Base-by-base conservation (phyloP, 2,329 filamentous ascomycete species). In the Volutella citrinella region DNA sequence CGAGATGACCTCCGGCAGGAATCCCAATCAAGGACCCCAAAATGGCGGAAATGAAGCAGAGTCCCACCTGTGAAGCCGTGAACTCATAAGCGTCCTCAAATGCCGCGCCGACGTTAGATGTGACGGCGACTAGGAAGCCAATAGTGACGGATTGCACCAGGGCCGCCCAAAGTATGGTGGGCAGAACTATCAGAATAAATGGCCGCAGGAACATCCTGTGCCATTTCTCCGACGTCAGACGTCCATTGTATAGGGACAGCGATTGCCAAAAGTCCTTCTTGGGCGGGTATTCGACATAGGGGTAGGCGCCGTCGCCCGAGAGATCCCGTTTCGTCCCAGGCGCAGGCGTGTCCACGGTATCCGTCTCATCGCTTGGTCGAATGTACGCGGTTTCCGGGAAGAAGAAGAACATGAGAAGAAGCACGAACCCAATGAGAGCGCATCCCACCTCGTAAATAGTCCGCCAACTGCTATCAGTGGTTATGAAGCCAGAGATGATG, bases 311-410 rank as follows among this genome's bases (percentile, higher is more conserved):
- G 9, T 43, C 45, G 13, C 24, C 36, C 3, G 36, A 38, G 16
- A 38, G 49, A 13, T 32, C 26, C 30, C 19, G 35, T 37, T 20
- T 40, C 30, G 11, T 34, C 24, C 27, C 45, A 38, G 28, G 38
- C 30, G 10, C 20, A 9, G 19, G 24, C 42, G 34, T 38, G 17
- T 14, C 30, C 21, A 9, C 19, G 20, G 7, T 40, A 28, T 6
- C 18, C 10, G 12, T 36, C 11, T 32, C 42, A 13, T 47, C 32
- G 46, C 38, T 17, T 27, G 12, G 22, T 11, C 70, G 60, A 26
- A 49, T 54, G 48, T 66, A 78, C 8, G 66, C 65, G 0, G 74
- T 78, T 49, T 78, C 75, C 0, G 75, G 74, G 32, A 79, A 71
- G 6, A 70, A 70, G 36, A 79, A 67, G 45, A 73, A 55, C 7